Conservation (phyloP, 1,139 yeast genomes). For the Yamadazyma diddensiae region DNA sequence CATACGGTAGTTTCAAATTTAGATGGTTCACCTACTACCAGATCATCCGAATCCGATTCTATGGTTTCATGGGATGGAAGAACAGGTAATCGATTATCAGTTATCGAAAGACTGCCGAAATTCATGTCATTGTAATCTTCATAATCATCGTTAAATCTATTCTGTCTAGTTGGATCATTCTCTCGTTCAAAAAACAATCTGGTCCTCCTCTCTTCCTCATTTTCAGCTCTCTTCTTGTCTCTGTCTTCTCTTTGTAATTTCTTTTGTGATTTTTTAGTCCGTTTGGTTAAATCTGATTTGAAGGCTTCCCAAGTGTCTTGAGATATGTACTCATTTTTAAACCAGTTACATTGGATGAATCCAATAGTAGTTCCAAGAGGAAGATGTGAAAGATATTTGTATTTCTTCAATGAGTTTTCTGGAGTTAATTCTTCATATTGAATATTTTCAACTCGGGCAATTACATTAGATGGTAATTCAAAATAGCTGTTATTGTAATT, state of each 20-base stretch:
- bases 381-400: constrained; percentile 74
- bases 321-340: constrained; percentile 36
- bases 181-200: constrained; percentile 57
- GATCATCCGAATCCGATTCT: constrained; percentile 5
- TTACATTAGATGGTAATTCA: constrained; percentile 62
- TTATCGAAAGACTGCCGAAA: constrained; percentile 31
- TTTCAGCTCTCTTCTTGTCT: constrained; percentile 57
- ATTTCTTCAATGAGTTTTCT: constrained; percentile 52
- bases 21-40: constrained; percentile 2
- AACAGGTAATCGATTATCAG: constrained; percentile 28
- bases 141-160: constrained; percentile 11
- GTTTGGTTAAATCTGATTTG: constrained; percentile 55
- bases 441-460: constrained; percentile 67
- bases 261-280: constrained; percentile 52
- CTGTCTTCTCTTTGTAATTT: constrained; percentile 67
- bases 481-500: constrained; percentile 59
- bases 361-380: constrained; percentile 86
- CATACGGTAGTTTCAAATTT: constrained; percentile 46
- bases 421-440: constrained; percentile 58
- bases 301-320: constrained; percentile 55
- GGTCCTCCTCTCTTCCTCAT: constrained; percentile 57
- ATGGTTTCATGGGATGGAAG: constrained; percentile 6
- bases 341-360: constrained; percentile 85
- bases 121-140: constrained; percentile 16
- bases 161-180: constrained; percentile 33